phyloP scores from a whole-genome alignment of 805 yeast species.

The Saccharomycopsis schoenii region DNA sequence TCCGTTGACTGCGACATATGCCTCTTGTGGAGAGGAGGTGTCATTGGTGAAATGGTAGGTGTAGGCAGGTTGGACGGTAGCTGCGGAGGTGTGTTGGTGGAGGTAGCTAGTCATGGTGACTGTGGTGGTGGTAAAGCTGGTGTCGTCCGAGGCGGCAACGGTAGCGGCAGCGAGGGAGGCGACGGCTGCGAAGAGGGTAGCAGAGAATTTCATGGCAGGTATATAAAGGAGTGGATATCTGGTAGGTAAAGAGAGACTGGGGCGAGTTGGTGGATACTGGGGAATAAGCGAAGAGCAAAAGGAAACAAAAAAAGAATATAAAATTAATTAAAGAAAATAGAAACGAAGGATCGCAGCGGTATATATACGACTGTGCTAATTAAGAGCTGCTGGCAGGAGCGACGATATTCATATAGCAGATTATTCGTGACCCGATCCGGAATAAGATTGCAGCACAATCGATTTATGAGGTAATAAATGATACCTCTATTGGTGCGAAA shows the following conservation, averaged over 20 bases:
- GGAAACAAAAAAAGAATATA: background rate
- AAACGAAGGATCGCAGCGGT: too few relatives aligned
- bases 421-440: too few relatives aligned
- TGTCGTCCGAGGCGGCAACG: background rate
- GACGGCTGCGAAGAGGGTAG: background rate
- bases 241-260: conserved; percentile 2
- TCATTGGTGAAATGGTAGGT: background rate
- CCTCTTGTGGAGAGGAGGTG: background rate
- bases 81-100: background rate
- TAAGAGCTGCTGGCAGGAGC: too few relatives aligned
- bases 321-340: background rate
- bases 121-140: background rate
- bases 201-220: background rate
- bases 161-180: background rate
- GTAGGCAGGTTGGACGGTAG: conserved; percentile 1
- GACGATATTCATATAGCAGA: too few relatives aligned
- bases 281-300: background rate
- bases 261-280: background rate
- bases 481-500: background rate
- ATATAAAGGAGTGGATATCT: background rate
- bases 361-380: background rate
- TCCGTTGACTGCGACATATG: background rate
- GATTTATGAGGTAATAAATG: background rate
- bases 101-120: conserved; percentile 1
- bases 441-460: too few relatives aligned